Evolutionary conservation across 306 rosid genomes (phyloP), one percentile per base, ranked within the genome.

Genomic region (Rosa chinensis): DNA sequence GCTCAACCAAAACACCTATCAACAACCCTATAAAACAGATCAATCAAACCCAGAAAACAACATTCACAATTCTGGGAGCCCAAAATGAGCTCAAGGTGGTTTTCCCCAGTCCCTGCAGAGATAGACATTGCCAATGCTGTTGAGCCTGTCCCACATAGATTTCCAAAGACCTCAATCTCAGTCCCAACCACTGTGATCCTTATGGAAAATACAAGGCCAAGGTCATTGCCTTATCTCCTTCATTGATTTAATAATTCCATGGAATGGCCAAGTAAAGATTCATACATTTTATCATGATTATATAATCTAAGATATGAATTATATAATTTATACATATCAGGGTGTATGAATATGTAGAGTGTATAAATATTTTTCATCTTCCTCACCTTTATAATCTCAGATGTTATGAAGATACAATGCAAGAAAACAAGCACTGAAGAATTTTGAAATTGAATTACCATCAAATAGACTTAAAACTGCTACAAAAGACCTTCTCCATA

Each of bases 151-250:
- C 66, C 97, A 89, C 66, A 91, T 95, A 92, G 79, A 95, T 92
- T 81, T 94, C 99, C 32, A 75, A 83, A 0, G 89, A 85, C 11
- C 91, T 95, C 72, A 87, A 91, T 79, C 93, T 95, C 17, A 86
- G 56, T 82, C 89, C 98, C 23, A 48, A 84, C 44, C 94, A 95
- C 77, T 95, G 92, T 76, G 97, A 95, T 43, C 95, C 91, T 70
- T 94, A 92, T 61, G 99, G 97, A 0, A 95, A 92, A 87, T 93
- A 91, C 79, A 92, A 94, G 83, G 99, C 97, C 48, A 92, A 91
- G 95, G 97, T 91, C 70, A 40, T 32, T 45, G 16, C n/a, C 42
- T 74, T 16, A 4, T 35, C 12, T 79, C 21, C 48, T 37, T 28
- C 5, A 63, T 2, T 47, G 4, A n/a, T 28, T 16, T 39, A 2